Evolutionary conservation across 2,329 filamentous ascomycete species (phyloP), one percentile per base, ranked within the genome.

Genomic region (Nigrospora osmanthi): DNA sequence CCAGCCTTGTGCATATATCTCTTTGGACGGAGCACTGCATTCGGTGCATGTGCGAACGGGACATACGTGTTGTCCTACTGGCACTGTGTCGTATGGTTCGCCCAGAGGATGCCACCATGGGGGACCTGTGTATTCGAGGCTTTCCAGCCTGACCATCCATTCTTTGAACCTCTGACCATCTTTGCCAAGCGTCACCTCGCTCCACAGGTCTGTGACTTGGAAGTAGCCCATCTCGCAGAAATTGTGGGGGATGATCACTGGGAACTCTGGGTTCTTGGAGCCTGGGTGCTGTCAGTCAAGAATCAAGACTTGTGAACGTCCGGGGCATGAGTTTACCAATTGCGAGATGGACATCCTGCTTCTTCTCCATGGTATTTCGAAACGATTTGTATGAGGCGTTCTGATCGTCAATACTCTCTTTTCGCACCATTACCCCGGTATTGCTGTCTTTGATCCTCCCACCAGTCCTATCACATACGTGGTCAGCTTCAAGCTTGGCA

Each of bases 161-260:
- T 61, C 51, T 1, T 52, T 57, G 6, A 61, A 50, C 0, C 46
- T 33, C 1, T 46, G 34, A 1, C 71, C 68, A 1, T 59, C 62
- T 2, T 57, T 59, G 1, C 67, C 58, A 1, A 63, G 49, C 5
- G 65, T 65, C 47, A 70, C 73, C 53, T 90, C 85, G 11, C 64
- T 68, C 85, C 85, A 90, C 0, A 88, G 68, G 40, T 83, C 68
- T 0, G 82, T 85, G 12, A 86, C 67, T 40, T 81, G 77, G 58
- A 87, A 89, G 59, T 73, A 81, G n/a, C 71, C 83, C 36, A 89
- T 67, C 0, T 88, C 78, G 45, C 75, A 80, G 54, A 81, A 89
- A 1, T 72, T 65, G 46, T 82, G 70, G 0, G 76, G 74, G 9
- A 82, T 65, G 23, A 68, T 64, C 1, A 69, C 71, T 15, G 4